Percentiles rank a stretch among this genome's conserved stretches.
Evolutionary conservation across 257 asterid species (phyloP).

Genomic region (Fraxinus americana): DNA sequence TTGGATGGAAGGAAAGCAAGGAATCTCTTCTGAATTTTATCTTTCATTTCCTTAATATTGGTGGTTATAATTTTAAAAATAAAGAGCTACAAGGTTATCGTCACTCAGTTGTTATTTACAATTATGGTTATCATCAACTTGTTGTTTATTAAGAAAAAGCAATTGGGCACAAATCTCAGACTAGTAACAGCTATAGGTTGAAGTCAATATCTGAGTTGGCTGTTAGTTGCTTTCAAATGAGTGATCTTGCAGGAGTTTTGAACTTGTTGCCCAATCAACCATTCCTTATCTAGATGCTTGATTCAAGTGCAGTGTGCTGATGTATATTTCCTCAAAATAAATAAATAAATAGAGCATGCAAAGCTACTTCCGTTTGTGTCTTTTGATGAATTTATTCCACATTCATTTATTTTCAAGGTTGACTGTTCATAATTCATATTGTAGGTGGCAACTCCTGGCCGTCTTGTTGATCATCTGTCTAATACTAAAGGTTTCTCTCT

Average conservation of each 20-base stretch:
- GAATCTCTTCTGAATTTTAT: not conserved
- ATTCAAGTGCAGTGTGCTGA: not conserved
- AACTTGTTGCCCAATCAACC: not conserved
- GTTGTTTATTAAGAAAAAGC: not conserved
- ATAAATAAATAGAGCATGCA: not conserved
- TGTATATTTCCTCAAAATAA: not conserved
- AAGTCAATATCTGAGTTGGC: not conserved
- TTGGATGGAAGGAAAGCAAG: conserved; percentile 1
- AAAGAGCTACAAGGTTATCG: not conserved
- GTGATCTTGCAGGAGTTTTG: not conserved
- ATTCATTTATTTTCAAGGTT: not conserved
- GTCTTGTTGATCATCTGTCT: conserved; percentile 87
- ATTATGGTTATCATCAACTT: not conserved
- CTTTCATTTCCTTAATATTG: not conserved
- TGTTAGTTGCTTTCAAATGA: not conserved
- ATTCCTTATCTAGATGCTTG: not conserved
- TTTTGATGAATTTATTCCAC: not conserved
- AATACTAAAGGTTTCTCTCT: conserved; percentile 90
- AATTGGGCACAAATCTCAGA: not conserved
- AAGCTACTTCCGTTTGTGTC: conserved; percentile 7
- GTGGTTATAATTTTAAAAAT: not conserved
- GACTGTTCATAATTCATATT: conserved; percentile 10
- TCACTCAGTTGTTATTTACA: not conserved
- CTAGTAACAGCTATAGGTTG: not conserved
- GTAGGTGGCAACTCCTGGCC: conserved; percentile 98